Base-by-base conservation (phyloP, 108 stramenopile genomes). In the Conticribra weissflogii region DNA sequence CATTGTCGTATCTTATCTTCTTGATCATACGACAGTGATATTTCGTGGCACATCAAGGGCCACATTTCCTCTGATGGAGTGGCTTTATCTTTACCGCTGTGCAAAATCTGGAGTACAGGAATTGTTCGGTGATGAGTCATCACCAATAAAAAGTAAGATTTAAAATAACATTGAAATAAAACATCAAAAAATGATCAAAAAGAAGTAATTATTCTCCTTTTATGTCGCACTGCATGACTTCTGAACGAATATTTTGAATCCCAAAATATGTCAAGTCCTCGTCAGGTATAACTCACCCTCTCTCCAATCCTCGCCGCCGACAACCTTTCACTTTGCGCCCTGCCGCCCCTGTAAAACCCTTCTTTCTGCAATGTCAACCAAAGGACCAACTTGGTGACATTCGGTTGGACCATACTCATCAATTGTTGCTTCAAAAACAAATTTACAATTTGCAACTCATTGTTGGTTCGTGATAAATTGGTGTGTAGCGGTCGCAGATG, bases 241-340 rank as follows among this genome's bases (percentile, higher is more conserved):
- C n/a, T n/a, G n/a, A n/a, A n/a, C n/a, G n/a, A n/a, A n/a, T n/a
- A n/a, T n/a, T n/a, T n/a, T n/a, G n/a, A n/a, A n/a, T n/a, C n/a
- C n/a, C n/a, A n/a, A n/a, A n/a, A n/a, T n/a, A n/a, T n/a, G n/a
- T n/a, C n/a, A n/a, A n/a, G n/a, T n/a, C n/a, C n/a, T n/a, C n/a
- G n/a, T n/a, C n/a, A n/a, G n/a, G n/a, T n/a, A 48, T 7, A 19
- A 88, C 93, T 81, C 81, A 94, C 88, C 79, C 88, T 81, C 78
- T 95, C 93, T n/a, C 96, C 96, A 75, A 96, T 96, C 34, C 93
- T 84, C 17, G 93, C 93, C 3, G 96, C 96, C 49, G 89, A 91
- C 52, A 94, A 78, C 58, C 96, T 72, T 63, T 96, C 92, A 68
- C 91, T 92, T 34, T 81, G 79, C 15, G 86, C 86, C 41, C 96